Conservation (phyloP, 345 rosid genomes). For the Adansonia digitata region DNA sequence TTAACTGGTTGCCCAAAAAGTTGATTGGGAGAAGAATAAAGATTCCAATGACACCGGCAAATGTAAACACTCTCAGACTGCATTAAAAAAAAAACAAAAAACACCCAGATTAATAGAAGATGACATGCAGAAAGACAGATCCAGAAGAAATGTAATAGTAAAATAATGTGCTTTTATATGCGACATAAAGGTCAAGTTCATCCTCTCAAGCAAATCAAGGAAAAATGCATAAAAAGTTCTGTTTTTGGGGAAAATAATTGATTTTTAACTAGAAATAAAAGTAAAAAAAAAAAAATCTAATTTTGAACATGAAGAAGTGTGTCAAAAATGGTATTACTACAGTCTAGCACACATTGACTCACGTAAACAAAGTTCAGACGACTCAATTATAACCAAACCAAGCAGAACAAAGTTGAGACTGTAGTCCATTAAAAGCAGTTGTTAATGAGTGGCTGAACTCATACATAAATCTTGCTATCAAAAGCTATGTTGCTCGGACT, state of each 20-base stretch:
- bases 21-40: slow-evolving; percentile 78
- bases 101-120: neutral
- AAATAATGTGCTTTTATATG: neutral
- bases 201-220: neutral
- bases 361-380: neutral
- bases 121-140: neutral
- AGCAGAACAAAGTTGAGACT: neutral
- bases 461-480: neutral
- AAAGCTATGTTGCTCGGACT: no score
- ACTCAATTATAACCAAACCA: neutral
- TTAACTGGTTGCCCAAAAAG: slow-evolving; percentile 67
- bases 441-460: neutral
- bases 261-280: neutral
- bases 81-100: slow-evolving; percentile 4
- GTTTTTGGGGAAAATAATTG: neutral
- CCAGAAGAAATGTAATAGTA: neutral
- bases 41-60: slow-evolving; percentile 65
- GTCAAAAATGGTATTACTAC: neutral
- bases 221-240: neutral
- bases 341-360: neutral
- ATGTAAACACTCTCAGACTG: slow-evolving; percentile 66
- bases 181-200: neutral
- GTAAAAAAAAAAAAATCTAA: neutral
- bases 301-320: neutral
- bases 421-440: neutral